phyloP scores from a whole-genome alignment of 1,284 basidiomycete genomes.

The Sanguinoderma infundibulare region DNA sequence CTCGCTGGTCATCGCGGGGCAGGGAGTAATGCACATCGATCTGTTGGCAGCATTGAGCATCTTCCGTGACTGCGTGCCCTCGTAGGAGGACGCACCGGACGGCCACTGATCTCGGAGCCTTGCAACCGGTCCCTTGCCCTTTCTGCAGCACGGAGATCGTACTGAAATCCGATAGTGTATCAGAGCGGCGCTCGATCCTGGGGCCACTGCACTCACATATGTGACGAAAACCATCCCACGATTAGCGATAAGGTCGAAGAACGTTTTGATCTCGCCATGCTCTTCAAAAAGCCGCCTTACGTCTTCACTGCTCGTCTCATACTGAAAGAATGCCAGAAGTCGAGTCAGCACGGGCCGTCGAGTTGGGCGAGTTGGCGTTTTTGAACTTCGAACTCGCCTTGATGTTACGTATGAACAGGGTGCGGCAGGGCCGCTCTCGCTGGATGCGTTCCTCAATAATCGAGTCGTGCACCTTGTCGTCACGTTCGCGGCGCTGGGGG shows the following conservation, averaged over 20 bases:
- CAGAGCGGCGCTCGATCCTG: background rate
- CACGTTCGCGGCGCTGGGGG: slow-evolving; percentile 64
- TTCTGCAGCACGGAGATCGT: slow-evolving; percentile 90
- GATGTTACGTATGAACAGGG: slow-evolving; percentile 96
- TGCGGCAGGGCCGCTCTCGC: slow-evolving; percentile 92
- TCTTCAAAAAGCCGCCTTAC: slow-evolving; percentile 88
- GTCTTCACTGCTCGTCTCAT: slow-evolving; percentile 86
- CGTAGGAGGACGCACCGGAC: slow-evolving; percentile 66
- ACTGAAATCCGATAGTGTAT: slow-evolving; percentile 52
- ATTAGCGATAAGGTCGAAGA: slow-evolving; percentile 93
- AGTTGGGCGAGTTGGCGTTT: background rate
- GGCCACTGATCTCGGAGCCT: slow-evolving; percentile 81
- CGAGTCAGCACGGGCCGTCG: background rate
- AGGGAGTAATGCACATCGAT: slow-evolving; percentile 98
- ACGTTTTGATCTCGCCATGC: slow-evolving; percentile 95
- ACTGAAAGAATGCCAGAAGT: slow-evolving; percentile 55
- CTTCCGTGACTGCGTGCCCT: background rate
- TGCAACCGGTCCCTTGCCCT: slow-evolving; percentile 88
- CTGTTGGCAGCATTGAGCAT: slow-evolving; percentile 43
- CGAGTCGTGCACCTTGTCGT: slow-evolving; percentile 84
- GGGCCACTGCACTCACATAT: slow-evolving; percentile 69
- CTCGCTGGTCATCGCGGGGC: slow-evolving; percentile 86
- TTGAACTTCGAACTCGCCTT: slow-evolving; percentile 70
- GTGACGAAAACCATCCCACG: slow-evolving; percentile 98
- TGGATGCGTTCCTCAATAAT: slow-evolving; percentile 90